Conservation (phyloP, 1,139 yeast genomes). For the Lizanozyma gosingica region DNA sequence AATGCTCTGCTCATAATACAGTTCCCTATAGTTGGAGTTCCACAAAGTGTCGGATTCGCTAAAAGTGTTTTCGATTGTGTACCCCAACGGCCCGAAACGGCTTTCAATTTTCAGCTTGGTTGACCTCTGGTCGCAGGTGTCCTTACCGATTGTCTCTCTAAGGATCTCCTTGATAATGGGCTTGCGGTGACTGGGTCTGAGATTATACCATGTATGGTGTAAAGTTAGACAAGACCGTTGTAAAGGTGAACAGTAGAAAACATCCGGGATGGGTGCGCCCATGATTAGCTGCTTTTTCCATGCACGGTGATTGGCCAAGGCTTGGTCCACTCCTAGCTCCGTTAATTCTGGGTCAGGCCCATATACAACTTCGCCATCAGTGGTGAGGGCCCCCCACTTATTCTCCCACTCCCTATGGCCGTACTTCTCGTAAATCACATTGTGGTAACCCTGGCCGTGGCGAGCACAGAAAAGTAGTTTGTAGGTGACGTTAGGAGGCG, state of each 20-base stretch:
- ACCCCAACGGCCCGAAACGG: conserved; percentile 27
- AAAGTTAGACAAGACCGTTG: conserved; percentile 54
- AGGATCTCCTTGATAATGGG: conserved; percentile 40
- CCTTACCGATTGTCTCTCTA: conserved; percentile 61
- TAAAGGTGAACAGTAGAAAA: conserved; percentile 56
- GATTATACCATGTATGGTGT: conserved; percentile 42
- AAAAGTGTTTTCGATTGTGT: conserved; percentile 38
- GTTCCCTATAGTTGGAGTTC: conserved; percentile 35
- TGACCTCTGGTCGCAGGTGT: conserved; percentile 58
- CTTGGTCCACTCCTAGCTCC: conserved; percentile 16
- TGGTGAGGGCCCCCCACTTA: conserved; percentile 19
- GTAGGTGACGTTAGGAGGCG: not conserved
- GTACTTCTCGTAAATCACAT: conserved; percentile 16
- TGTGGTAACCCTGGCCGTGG: conserved; percentile 33
- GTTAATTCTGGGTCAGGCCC: conserved; percentile 36
- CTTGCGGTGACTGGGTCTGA: not conserved
- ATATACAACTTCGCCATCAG: conserved; percentile 30
- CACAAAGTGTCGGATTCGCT: conserved; percentile 40
- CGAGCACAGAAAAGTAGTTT: conserved; percentile 27
- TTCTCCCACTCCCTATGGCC: conserved; percentile 19
- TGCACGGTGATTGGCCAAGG: conserved; percentile 21
- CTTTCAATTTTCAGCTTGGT: conserved; percentile 20
- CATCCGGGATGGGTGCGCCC: conserved; percentile 48
- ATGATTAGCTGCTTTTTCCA: conserved; percentile 33
- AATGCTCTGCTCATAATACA: conserved; percentile 38